Evolutionary conservation across 2,329 filamentous ascomycete genomes (phyloP).

Genomic region (Hypoxylon sp.): DNA sequence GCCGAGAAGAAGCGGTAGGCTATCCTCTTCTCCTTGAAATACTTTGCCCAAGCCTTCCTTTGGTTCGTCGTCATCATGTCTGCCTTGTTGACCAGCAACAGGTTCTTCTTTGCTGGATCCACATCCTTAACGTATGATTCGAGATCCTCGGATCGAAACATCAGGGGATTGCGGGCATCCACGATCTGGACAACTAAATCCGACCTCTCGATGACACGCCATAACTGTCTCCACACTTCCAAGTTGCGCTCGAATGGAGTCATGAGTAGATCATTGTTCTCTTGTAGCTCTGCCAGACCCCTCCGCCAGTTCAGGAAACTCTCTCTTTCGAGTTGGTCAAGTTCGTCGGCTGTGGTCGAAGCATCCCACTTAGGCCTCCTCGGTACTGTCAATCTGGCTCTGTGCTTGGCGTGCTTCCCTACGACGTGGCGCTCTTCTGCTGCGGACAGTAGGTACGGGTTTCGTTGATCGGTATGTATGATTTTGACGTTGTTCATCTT

Average conservation of each 20-base stretch:
- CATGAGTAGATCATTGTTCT: constrained; percentile 94
- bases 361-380: constrained; percentile 90
- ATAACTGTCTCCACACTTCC: constrained; percentile 97
- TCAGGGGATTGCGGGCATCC: constrained; percentile 91
- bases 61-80: constrained; percentile 97
- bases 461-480: constrained; percentile 95
- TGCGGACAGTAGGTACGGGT: constrained; percentile 89
- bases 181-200: constrained; percentile 98
- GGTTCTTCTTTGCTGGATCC: constrained; percentile 86
- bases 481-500: constrained; percentile 99
- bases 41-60: constrained; percentile 84
- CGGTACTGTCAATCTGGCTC: constrained; percentile 84
- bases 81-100: constrained; percentile 96
- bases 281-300: constrained; percentile 90
- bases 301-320: constrained; percentile 89
- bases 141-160: constrained; percentile 94
- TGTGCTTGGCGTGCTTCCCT: constrained; percentile 86
- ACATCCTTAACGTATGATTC: constrained; percentile 96
- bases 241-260: constrained; percentile 97
- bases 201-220: constrained; percentile 97
- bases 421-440: constrained; percentile 83
- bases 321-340: constrained; percentile 83
- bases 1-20: constrained; percentile 98
- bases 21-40: constrained; percentile 84
- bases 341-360: constrained; percentile 82